A percentile compares a stretch with the other conserved stretches of the same genome.
Evolutionary conservation across 345 rosid species (phyloP).

Genomic region (Acer campestre): DNA sequence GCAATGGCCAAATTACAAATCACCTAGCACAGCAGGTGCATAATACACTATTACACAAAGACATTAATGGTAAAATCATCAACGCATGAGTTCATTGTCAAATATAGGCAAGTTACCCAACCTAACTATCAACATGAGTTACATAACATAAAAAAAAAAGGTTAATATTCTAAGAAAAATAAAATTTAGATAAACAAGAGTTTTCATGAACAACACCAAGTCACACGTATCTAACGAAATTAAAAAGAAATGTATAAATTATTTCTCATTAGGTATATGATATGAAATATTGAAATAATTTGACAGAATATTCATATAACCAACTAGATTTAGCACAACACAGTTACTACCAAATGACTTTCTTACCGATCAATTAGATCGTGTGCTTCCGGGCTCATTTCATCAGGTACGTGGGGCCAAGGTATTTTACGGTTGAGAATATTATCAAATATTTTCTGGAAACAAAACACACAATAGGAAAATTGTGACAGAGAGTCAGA

Average conservation of each 20-base stretch:
- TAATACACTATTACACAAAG: background rate
- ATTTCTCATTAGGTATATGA: background rate
- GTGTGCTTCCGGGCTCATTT: conserved; percentile 83
- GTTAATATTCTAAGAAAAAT: background rate
- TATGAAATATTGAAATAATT: background rate
- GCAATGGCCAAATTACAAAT: background rate
- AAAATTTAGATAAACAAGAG: background rate
- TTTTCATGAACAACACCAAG: background rate
- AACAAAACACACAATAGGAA: conserved; percentile 32
- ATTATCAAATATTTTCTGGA: conserved; percentile 91
- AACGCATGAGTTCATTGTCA: background rate
- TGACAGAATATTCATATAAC: background rate
- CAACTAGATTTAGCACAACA: background rate
- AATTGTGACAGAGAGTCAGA: conserved; percentile 3
- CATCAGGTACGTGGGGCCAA: conserved; percentile 86
- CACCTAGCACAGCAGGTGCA: too few relatives aligned
- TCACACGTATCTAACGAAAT: background rate
- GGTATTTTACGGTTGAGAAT: conserved; percentile 98
- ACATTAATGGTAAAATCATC: background rate
- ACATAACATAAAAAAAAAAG: background rate
- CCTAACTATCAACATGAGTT: background rate
- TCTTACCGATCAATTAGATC: conserved; percentile 88
- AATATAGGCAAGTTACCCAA: background rate
- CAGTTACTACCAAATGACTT: conserved; percentile 1
- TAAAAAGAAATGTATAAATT: background rate